Percentiles rank a stretch among this genome's conserved stretches.
These are phyloP conservation scores for Rhodamnia argentea DNA, from an alignment of 345 rosid species.

Conservation along the genomic window DNA sequence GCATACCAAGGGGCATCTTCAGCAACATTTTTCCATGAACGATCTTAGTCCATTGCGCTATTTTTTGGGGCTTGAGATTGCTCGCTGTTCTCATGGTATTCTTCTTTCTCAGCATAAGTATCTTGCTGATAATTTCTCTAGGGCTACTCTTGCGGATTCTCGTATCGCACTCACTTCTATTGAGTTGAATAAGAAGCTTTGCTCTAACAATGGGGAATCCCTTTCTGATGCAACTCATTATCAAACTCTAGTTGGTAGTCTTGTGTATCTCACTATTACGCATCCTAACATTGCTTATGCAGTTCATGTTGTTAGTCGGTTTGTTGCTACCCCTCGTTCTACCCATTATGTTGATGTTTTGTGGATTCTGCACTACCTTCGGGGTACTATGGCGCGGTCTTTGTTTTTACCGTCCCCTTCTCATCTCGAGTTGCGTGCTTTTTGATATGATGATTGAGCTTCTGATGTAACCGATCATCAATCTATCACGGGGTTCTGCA, in stretches of 20 bases:
- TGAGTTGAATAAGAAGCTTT: too few species aligned
- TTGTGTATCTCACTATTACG: neutral
- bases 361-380: fast-evolving
- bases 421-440: neutral
- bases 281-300: neutral
- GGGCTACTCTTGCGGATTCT: too few species aligned
- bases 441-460: neutral
- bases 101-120: too few species aligned
- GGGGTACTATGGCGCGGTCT: neutral
- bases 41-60: too few species aligned
- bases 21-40: too few species aligned
- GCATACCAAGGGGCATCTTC: too few species aligned
- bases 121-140: too few species aligned
- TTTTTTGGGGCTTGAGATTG: too few species aligned
- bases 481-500: neutral
- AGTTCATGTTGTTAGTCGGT: neutral
- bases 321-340: neutral
- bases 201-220: too few species aligned
- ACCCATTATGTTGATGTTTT: neutral
- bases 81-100: too few species aligned
- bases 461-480: neutral
- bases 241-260: neutral
- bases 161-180: too few species aligned
- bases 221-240: too few species aligned
- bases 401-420: neutral